A percentile compares a stretch with the other conserved stretches of the same genome.
These are phyloP conservation scores for Saccharomycopsis oosterbeekiorum DNA, from an alignment of 805 yeast species.

Conservation along the genomic window DNA sequence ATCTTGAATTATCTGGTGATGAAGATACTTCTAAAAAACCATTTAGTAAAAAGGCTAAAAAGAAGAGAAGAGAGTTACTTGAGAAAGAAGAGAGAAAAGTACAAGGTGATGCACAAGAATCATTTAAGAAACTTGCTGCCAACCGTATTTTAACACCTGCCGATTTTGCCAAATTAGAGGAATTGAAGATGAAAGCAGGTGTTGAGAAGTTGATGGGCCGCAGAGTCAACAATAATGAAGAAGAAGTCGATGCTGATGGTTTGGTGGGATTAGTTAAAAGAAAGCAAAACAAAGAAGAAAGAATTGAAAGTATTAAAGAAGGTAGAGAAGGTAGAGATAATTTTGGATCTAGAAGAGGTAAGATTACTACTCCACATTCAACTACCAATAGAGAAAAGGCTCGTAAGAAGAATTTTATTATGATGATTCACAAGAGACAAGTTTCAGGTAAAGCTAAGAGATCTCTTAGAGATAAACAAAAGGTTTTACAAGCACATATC, in stretches of 20 bases:
- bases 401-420: constrained; percentile 95
- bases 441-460: constrained; percentile 90
- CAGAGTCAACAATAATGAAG: constrained; percentile 65
- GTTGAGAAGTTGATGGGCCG: constrained; percentile 65
- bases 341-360: constrained; percentile 82
- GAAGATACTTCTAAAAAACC: constrained; percentile 6
- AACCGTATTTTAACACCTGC: constrained; percentile 89
- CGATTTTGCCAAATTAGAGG: constrained; percentile 92
- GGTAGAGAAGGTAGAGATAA: constrained; percentile 91
- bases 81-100: constrained; percentile 27
- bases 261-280: constrained; percentile 70
- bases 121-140: constrained; percentile 54
- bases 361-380: constrained; percentile 64
- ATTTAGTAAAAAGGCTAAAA: constrained; percentile 20
- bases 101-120: constrained; percentile 30
- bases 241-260: constrained; percentile 67
- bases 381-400: constrained; percentile 95
- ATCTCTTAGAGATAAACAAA: constrained; percentile 87
- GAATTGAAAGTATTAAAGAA: constrained; percentile 76
- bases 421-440: constrained; percentile 93
- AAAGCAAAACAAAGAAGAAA: constrained; percentile 84
- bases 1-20: constrained; percentile 18
- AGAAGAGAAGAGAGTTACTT: constrained; percentile 20
- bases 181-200: constrained; percentile 77
- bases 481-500: constrained; percentile 74